These are phyloP conservation scores for Cyclostephanos invisitatus DNA, from an alignment of 108 stramenopile species.

Conservation along the genomic window DNA sequence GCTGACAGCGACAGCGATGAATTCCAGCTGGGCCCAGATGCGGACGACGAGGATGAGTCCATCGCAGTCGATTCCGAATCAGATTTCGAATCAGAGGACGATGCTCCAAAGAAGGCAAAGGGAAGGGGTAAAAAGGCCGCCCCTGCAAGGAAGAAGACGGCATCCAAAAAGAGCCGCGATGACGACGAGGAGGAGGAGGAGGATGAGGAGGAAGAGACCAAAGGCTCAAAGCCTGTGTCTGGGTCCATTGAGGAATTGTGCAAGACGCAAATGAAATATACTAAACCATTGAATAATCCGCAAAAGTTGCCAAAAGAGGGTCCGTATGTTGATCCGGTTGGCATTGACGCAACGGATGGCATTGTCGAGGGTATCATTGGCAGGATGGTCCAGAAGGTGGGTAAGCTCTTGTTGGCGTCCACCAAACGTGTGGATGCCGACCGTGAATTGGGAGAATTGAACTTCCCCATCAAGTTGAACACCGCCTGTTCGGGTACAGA, in stretches of 20 bases:
- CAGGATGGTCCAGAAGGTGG: conserved; percentile 61
- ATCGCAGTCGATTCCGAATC: conserved; percentile 21
- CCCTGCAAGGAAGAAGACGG: not conserved
- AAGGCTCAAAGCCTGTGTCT: not conserved
- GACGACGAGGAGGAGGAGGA: not conserved
- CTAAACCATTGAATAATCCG: conserved; percentile 22
- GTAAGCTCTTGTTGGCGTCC: conserved; percentile 37
- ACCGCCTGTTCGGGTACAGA: conserved; percentile 79
- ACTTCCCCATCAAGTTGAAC: conserved; percentile 44
- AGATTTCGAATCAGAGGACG: conserved; percentile 5
- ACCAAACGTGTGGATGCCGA: conserved; percentile 12
- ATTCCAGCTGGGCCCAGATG: conserved; percentile 15
- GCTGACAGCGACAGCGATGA: conserved; percentile 19
- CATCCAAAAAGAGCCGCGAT: conserved; percentile 1
- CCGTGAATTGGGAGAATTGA: conserved; percentile 20
- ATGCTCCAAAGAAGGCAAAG: conserved; percentile 6
- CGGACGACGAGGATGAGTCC: conserved; percentile 23
- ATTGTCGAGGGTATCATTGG: conserved; percentile 60
- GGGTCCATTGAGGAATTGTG: conserved; percentile 11
- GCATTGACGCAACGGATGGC: conserved; percentile 67
- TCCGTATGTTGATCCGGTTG: conserved; percentile 64
- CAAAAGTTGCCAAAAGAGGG: conserved; percentile 20
- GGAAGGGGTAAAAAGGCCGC: conserved; percentile 3
- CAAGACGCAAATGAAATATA: conserved; percentile 7
- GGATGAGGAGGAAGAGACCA: not conserved